phyloP scores from a whole-genome alignment of 225 moss, liverwort and hornwort genomes.

The Polytrichum commune region DNA sequence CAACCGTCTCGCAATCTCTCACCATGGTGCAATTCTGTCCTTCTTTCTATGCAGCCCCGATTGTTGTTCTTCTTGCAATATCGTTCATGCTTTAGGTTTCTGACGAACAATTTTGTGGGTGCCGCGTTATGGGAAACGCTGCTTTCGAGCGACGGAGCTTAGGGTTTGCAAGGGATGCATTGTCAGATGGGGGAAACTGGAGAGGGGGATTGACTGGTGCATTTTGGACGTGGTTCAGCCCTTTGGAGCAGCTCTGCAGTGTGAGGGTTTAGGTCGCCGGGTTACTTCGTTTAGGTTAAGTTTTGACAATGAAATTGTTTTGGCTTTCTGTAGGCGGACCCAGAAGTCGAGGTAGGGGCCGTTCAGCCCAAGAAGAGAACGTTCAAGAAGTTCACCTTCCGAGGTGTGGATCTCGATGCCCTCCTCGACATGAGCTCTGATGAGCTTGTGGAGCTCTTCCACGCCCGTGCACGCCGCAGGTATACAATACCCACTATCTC shows the following conservation, averaged over 20 bases:
- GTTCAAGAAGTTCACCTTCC: constrained; percentile 77
- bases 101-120: no score
- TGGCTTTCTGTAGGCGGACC: constrained; percentile 33
- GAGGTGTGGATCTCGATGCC: constrained; percentile 77
- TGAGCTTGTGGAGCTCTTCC: constrained; percentile 56
- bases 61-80: background rate
- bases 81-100: background rate
- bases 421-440: constrained; percentile 69
- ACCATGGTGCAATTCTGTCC: no score
- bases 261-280: background rate
- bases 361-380: constrained; percentile 76
- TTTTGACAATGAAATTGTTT: no score
- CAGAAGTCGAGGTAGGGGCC: constrained; percentile 34
- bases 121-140: no score
- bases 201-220: background rate
- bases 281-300: background rate
- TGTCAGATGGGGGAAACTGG: no score
- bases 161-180: no score
- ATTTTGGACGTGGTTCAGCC: background rate
- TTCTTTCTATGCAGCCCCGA: background rate
- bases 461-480: constrained; percentile 67
- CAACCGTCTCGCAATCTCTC: background rate
- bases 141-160: no score
- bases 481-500: background rate
- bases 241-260: background rate